Percentiles rank a stretch among this genome's conserved stretches.
Evolutionary conservation across 1,284 basidiomycete genomes (phyloP).

Genomic region (Crepidotus sp.): DNA sequence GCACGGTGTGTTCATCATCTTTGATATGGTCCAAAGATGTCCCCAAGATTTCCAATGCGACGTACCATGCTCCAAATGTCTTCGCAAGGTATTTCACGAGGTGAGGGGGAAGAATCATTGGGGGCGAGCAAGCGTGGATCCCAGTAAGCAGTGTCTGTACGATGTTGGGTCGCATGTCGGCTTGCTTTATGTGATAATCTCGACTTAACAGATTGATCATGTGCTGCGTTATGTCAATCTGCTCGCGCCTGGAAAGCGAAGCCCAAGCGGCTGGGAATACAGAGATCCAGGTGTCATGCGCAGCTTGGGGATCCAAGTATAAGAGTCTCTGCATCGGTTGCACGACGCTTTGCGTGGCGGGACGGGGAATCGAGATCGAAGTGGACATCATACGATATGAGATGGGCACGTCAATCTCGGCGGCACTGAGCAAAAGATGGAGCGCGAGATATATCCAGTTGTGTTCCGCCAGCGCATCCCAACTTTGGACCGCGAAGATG

Average conservation of each 20-base stretch:
- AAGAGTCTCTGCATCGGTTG: slow-evolving; percentile 78
- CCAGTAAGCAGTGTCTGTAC: slow-evolving; percentile 88
- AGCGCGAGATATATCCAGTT: slow-evolving; percentile 95
- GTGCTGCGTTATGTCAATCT: slow-evolving; percentile 83
- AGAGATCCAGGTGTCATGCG: slow-evolving; percentile 86
- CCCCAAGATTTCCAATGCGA: slow-evolving; percentile 84
- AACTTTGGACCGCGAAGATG: slow-evolving; percentile 89
- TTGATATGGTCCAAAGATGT: slow-evolving; percentile 64
- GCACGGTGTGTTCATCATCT: slow-evolving; percentile 76
- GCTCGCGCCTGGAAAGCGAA: slow-evolving; percentile 79
- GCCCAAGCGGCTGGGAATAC: slow-evolving; percentile 89
- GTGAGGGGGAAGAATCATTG: slow-evolving; percentile 87
- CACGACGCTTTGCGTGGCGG: slow-evolving; percentile 54
- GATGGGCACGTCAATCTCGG: slow-evolving; percentile 56
- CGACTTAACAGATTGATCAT: slow-evolving; percentile 88
- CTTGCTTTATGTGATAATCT: slow-evolving; percentile 88
- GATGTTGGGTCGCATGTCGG: slow-evolving; percentile 88
- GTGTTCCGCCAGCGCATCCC: slow-evolving; percentile 89
- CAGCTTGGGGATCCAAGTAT: slow-evolving; percentile 70
- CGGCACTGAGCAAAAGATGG: slow-evolving; percentile 80
- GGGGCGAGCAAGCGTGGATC: slow-evolving; percentile 76
- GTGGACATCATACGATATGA: slow-evolving; percentile 29
- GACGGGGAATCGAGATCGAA: slow-evolving; percentile 33
- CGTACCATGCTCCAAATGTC: slow-evolving; percentile 94
- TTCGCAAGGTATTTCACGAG: slow-evolving; percentile 96